phyloP scores from a whole-genome alignment of 2,329 filamentous ascomycete genomes.

The Pestalotiopsis fici region DNA sequence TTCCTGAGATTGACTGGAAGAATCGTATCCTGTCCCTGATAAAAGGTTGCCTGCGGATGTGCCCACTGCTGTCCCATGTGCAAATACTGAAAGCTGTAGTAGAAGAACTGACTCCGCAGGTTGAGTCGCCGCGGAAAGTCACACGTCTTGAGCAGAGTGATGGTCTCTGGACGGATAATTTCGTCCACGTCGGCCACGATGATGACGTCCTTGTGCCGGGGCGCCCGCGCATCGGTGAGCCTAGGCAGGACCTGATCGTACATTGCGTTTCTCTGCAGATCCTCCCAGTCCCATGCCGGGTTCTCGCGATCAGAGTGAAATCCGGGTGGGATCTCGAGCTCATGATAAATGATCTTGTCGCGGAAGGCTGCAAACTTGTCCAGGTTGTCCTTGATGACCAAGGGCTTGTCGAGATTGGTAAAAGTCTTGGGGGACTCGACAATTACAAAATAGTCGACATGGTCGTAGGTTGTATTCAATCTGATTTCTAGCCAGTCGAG shows the following conservation, averaged over 20 bases:
- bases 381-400: slow-evolving; percentile 55
- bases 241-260: slow-evolving; percentile 54
- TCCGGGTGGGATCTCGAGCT: slow-evolving; percentile 45
- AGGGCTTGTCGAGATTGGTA: slow-evolving; percentile 55
- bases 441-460: slow-evolving; percentile 67
- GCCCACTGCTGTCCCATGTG: slow-evolving; percentile 49
- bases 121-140: slow-evolving; percentile 53
- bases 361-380: slow-evolving; percentile 52
- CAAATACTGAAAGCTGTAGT: slow-evolving; percentile 59
- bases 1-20: slow-evolving; percentile 54
- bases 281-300: slow-evolving; percentile 49
- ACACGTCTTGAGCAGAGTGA: slow-evolving; percentile 51
- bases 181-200: slow-evolving; percentile 64
- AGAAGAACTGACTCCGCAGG: slow-evolving; percentile 53
- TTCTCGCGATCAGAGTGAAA: slow-evolving; percentile 36
- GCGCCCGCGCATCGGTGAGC: slow-evolving; percentile 41
- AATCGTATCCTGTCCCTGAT: slow-evolving; percentile 49
- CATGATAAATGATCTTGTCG: slow-evolving; percentile 62
- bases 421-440: slow-evolving; percentile 62
- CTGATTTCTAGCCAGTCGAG: slow-evolving; percentile 68
- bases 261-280: slow-evolving; percentile 55
- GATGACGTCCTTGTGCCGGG: slow-evolving; percentile 53
- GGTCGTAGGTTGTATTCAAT: slow-evolving; percentile 55
- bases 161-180: slow-evolving; percentile 52
- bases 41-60: slow-evolving; percentile 62